Evolutionary conservation across 2,329 filamentous ascomycete species (phyloP).

Genomic region (Botrytis porri): DNA sequence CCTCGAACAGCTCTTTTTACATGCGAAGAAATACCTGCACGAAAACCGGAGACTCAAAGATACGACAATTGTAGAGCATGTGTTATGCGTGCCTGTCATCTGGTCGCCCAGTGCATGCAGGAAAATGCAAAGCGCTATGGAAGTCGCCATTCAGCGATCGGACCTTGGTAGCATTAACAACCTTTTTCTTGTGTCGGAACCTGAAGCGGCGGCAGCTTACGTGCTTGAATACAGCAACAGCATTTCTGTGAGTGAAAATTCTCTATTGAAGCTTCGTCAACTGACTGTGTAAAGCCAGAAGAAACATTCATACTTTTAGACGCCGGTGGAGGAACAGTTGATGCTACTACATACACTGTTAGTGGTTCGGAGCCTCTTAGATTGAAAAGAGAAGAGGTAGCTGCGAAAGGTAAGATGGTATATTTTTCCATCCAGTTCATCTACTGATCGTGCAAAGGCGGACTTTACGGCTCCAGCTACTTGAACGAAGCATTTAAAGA

Average conservation of each 20-base stretch:
- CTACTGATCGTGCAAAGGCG: constrained; percentile 11
- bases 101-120: constrained; percentile 24
- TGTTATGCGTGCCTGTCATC: constrained; percentile 24
- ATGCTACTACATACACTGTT: constrained; percentile 33
- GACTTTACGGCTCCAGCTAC: constrained; percentile 24
- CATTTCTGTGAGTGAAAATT: constrained; percentile 8
- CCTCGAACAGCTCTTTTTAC: constrained; percentile 22
- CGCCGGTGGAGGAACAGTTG: constrained; percentile 35
- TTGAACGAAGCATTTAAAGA: constrained; percentile 24
- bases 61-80: constrained; percentile 19
- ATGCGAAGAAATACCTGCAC: constrained; percentile 20
- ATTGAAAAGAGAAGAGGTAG: constrained; percentile 27
- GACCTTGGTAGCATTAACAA: constrained; percentile 25
- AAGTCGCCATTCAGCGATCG: constrained; percentile 17
- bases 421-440: background rate
- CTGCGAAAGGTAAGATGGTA: constrained; percentile 24
- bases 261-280: background rate
- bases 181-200: constrained; percentile 33
- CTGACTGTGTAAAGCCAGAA: constrained; percentile 18
- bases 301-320: constrained; percentile 32
- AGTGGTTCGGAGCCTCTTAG: constrained; percentile 26
- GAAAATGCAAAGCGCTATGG: constrained; percentile 26
- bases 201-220: constrained; percentile 20
- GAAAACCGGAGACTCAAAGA: background rate
- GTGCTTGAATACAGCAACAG: constrained; percentile 17